Percentiles rank a stretch among this genome's conserved stretches.
Conservation (phyloP, 192 early-diverging fungal species). For the Backusella parvicylindrica region DNA sequence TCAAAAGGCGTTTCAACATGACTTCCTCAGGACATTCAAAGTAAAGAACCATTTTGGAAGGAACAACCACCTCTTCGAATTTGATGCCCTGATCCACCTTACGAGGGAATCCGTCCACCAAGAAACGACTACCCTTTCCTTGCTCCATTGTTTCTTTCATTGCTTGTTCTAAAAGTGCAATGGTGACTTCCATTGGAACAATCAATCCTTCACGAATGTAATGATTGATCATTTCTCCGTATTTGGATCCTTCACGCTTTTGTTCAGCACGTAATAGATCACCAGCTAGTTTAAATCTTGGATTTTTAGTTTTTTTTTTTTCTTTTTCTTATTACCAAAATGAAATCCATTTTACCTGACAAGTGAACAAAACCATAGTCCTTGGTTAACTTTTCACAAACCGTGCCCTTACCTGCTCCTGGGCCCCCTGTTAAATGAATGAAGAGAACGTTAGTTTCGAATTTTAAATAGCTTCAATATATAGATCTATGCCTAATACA, state of each 20-base stretch:
- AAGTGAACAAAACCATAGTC: conserved; percentile 95
- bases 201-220: conserved; percentile 94
- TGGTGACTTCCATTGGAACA: conserved; percentile 95
- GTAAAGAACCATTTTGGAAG: conserved; percentile 77
- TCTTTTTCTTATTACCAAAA: neutral
- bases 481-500: conserved; percentile 27
- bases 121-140: conserved; percentile 58
- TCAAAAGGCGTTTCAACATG: conserved; percentile 86
- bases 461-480: neutral
- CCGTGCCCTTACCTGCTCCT: conserved; percentile 94
- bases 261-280: conserved; percentile 94
- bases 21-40: conserved; percentile 95
- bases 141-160: conserved; percentile 70
- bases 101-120: conserved; percentile 97
- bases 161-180: conserved; percentile 83
- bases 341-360: conserved; percentile 58
- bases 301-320: neutral
- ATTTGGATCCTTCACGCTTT: conserved; percentile 72
- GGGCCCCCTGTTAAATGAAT: conserved; percentile 51
- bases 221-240: conserved; percentile 87
- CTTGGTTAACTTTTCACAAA: conserved; percentile 81
- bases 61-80: conserved; percentile 85
- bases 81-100: conserved; percentile 89
- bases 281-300: conserved; percentile 71
- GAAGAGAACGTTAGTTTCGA: neutral